Conservation (phyloP, 1,139 yeast genomes). For the Sugiyamaella japonica region DNA sequence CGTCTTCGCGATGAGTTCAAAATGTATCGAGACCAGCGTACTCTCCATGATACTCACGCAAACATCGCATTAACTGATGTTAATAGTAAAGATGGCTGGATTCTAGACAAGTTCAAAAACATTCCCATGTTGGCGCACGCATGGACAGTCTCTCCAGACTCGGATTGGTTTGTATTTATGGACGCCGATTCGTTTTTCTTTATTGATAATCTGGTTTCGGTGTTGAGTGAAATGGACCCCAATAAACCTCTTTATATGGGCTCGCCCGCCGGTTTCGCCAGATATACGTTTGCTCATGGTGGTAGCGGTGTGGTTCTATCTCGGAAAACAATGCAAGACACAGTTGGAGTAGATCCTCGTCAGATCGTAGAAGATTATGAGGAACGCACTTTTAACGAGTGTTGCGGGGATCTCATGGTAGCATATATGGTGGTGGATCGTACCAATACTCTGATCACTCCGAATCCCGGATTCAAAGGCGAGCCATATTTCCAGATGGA, state of each 20-base stretch:
- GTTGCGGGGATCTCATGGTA: constrained; percentile 43
- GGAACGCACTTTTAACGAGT: constrained; percentile 31
- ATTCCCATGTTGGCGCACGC: constrained; percentile 43
- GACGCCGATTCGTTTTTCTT: constrained; percentile 41
- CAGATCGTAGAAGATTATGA: constrained; percentile 31
- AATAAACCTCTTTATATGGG: constrained; percentile 35
- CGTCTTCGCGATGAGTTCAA: constrained; percentile 28
- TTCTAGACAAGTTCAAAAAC: constrained; percentile 40
- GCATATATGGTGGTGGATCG: constrained; percentile 32
- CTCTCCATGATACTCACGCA: constrained; percentile 31
- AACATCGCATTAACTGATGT: constrained; percentile 14
- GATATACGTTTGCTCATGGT: constrained; percentile 39
- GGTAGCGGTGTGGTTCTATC: constrained; percentile 42
- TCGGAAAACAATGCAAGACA: constrained; percentile 34
- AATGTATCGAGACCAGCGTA: constrained; percentile 32
- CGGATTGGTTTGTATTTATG: constrained; percentile 41
- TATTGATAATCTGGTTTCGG: constrained; percentile 31
- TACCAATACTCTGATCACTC: constrained; percentile 6
- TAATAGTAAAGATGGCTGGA: constrained; percentile 34
- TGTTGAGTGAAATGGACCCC: constrained; percentile 30
- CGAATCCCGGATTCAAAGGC: constrained; percentile 11
- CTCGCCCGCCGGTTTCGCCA: constrained; percentile 25
- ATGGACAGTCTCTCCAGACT: constrained; percentile 30
- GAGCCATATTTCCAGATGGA: constrained; percentile 27
- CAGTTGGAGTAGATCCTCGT: constrained; percentile 22